phyloP scores from a whole-genome alignment of 2,329 filamentous ascomycete species.

The Epicoccum nigrum region DNA sequence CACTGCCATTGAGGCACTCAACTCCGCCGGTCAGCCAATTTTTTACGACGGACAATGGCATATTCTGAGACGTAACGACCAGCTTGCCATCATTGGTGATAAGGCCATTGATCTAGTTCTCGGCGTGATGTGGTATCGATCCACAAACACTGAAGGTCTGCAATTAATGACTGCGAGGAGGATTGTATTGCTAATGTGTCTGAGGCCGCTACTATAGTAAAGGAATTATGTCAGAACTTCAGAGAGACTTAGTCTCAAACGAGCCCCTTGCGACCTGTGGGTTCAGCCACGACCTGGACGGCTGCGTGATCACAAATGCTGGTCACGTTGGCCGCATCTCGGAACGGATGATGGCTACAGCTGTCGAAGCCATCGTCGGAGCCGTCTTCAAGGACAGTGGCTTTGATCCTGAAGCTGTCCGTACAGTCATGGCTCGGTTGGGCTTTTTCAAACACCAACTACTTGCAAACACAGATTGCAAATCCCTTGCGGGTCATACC shows the following conservation, averaged over 20 bases:
- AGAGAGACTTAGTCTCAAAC: neutral
- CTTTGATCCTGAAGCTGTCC: neutral
- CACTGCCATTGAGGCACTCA: neutral
- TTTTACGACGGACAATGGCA: neutral
- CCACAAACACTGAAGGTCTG: too few relatives aligned
- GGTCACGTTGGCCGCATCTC: neutral
- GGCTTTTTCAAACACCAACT: neutral
- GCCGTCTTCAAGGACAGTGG: neutral
- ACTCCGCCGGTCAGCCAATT: neutral
- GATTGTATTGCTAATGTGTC: neutral
- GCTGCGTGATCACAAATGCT: neutral
- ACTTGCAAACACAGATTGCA: neutral
- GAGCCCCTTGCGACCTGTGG: neutral
- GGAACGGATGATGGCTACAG: neutral
- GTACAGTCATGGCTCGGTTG: neutral
- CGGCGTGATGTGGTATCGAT: neutral
- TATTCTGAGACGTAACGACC: neutral
- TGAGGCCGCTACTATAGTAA: too few relatives aligned
- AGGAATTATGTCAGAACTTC: too few relatives aligned
- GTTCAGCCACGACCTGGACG: neutral
- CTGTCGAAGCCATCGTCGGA: neutral
- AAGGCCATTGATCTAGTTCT: neutral
- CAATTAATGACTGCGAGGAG: too few relatives aligned
- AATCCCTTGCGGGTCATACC: too few relatives aligned
- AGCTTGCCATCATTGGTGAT: neutral